phyloP scores from a whole-genome alignment of 23 red algal species.

The Gracilaria vermiculophylla region DNA sequence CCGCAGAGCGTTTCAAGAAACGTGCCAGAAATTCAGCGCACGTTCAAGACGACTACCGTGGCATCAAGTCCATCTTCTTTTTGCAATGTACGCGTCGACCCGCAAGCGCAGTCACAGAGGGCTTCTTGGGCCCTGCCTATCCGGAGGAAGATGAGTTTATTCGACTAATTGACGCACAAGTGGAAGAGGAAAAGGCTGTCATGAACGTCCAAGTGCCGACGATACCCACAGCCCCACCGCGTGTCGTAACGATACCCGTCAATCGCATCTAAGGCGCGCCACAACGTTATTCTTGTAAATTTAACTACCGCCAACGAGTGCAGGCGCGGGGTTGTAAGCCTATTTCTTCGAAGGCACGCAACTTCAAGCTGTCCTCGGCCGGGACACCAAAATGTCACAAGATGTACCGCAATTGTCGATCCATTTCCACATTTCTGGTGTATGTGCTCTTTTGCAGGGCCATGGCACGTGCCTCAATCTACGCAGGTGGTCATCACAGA shows the following conservation, averaged over 20 bases:
- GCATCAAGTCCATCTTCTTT: constrained; percentile 29
- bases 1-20: constrained; percentile 88
- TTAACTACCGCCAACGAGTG: constrained; percentile 7
- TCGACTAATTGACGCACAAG: constrained; percentile 43
- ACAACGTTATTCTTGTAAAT: constrained; percentile 19
- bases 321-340: not conserved
- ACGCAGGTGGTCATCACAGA: not conserved
- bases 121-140: constrained; percentile 55
- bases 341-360: not conserved
- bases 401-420: not conserved
- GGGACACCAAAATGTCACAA: not conserved
- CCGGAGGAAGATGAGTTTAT: constrained; percentile 55
- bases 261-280: constrained; percentile 13
- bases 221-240: constrained; percentile 14
- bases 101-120: constrained; percentile 40
- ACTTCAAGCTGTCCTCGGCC: not conserved
- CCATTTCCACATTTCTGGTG: not conserved
- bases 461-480: not conserved
- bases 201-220: not conserved
- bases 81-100: constrained; percentile 41
- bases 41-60: constrained; percentile 52
- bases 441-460: not conserved
- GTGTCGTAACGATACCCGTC: constrained; percentile 6
- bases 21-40: constrained; percentile 44
- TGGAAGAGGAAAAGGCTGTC: constrained; percentile 41